phyloP scores from a whole-genome alignment of 495 filamentous ascomycete genomes.

The Penicillium cinerascens region DNA sequence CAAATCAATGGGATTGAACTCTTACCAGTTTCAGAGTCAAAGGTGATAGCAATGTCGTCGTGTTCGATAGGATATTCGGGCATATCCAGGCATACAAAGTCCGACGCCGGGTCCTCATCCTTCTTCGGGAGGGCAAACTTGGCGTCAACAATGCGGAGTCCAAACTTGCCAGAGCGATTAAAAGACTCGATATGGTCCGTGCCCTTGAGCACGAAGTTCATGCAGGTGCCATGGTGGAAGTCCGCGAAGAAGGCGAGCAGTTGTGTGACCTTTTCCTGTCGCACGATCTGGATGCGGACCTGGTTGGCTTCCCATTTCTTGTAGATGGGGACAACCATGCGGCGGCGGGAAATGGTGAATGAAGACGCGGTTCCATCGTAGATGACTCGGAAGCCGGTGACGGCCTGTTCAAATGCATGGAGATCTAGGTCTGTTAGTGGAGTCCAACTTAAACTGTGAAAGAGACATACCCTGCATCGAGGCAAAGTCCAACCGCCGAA shows the following conservation, averaged over 20 bases:
- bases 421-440: slow-evolving; percentile 53
- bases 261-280: slow-evolving; percentile 67
- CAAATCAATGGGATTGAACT: slow-evolving; percentile 26
- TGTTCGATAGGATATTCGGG: slow-evolving; percentile 86
- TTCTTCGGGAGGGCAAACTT: slow-evolving; percentile 80
- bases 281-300: slow-evolving; percentile 74
- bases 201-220: slow-evolving; percentile 79
- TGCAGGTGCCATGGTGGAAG: slow-evolving; percentile 76
- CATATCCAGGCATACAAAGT: slow-evolving; percentile 78
- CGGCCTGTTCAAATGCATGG: slow-evolving; percentile 68
- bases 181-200: slow-evolving; percentile 77
- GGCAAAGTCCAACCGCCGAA: slow-evolving; percentile 42
- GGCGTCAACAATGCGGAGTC: slow-evolving; percentile 74
- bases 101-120: slow-evolving; percentile 54
- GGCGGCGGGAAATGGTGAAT: slow-evolving; percentile 78
- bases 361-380: slow-evolving; percentile 70
- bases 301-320: slow-evolving; percentile 81
- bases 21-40: slow-evolving; percentile 77
- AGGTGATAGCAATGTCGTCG: slow-evolving; percentile 81
- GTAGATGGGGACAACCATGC: slow-evolving; percentile 84
- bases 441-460: not conserved
- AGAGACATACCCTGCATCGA: slow-evolving; percentile 35
- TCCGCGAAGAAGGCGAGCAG: slow-evolving; percentile 76
- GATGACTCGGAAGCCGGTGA: slow-evolving; percentile 73
- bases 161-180: slow-evolving; percentile 60